Conservation (phyloP, 1,284 basidiomycete species). For the Xerocomus nothofagi region DNA sequence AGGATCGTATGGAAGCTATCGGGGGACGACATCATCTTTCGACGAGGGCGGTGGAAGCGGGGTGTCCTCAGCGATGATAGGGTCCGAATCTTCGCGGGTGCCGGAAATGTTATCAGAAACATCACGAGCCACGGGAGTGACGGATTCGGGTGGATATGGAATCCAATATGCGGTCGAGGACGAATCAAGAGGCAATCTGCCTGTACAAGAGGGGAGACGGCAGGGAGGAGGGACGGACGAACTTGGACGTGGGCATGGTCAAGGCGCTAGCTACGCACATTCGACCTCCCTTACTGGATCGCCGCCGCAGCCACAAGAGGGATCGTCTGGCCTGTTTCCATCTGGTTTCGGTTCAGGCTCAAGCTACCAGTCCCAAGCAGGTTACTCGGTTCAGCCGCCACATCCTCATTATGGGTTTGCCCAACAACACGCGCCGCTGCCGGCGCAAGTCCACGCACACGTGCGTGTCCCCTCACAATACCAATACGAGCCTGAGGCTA, state of each 20-base stretch:
- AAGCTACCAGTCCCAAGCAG: constrained; percentile 2
- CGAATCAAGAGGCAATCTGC: not conserved
- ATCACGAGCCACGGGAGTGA: constrained; percentile 2
- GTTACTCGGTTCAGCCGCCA: constrained; percentile 8
- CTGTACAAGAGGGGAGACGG: constrained; percentile 3
- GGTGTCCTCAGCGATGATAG: constrained; percentile 19
- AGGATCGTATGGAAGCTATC: constrained; percentile 25
- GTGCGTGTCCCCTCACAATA: constrained; percentile 5
- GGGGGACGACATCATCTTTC: constrained; percentile 18
- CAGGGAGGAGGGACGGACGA: not conserved
- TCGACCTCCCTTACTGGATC: constrained; percentile 29
- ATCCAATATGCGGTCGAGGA: not conserved
- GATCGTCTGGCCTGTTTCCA: not conserved
- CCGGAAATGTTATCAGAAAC: constrained; percentile 2
- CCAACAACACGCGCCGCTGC: constrained; percentile 9
- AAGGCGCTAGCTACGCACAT: constrained; percentile 11
- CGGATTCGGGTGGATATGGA: not conserved
- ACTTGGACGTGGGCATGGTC: not conserved
- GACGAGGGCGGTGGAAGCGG: constrained; percentile 19
- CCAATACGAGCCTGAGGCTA: constrained; percentile 11
- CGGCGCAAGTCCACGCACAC: constrained; percentile 1
- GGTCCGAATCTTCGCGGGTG: constrained; percentile 15
- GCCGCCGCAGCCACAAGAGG: constrained; percentile 13
- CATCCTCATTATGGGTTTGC: constrained; percentile 4
- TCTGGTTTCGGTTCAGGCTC: not conserved